Evolutionary conservation across 1,284 basidiomycete species (phyloP), one percentile per base, ranked within the genome.

Genomic region (Fomitiporia mediterranea): DNA sequence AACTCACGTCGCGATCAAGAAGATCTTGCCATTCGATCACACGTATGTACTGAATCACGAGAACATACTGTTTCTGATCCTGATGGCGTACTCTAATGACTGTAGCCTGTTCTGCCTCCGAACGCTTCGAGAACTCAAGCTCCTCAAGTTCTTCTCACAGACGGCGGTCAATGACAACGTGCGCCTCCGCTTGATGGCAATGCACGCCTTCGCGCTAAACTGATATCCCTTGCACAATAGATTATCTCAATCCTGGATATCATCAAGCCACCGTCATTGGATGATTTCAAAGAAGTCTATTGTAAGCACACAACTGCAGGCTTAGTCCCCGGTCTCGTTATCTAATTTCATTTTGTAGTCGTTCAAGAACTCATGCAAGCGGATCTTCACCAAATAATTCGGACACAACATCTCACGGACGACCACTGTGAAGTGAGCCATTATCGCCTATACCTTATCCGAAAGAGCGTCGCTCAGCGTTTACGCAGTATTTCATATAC

Each of bases 401-500:
- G 83, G 13, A 49, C 56, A 66, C 60, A 46, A 30, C 27, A 27
- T 34, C 49, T 38, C 25, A 30, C 51, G 32, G 55, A 56, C 44
- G 25, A 43, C 49, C 43, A 44, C 30, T 43, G 48, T 34, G 27
- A 40, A 50, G 57, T 56, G 21, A 62, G 49, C 30, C 23, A 19
- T 21, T 9, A 19, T 19, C 27, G 27, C 25, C 25, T 30, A 8
- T 30, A n/a, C 23, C 7, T 17, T n/a, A 27, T 13, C 32, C 13
- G 11, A 68, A 94, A 95, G 1, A 96, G 93, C 7, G 96, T 98
- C 66, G 94, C 95, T 6, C 96, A 99, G 72, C 98, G 15, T 13
- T 99, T 70, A 91, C 97, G 79, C 92, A 94, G 69, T 95, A 91
- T 25, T 99, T 99, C 82, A 81, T 99, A 64, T 99, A 99, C 71